Conservation (phyloP, 768 basidiomycete genomes). For the Trametes sanguinea region DNA sequence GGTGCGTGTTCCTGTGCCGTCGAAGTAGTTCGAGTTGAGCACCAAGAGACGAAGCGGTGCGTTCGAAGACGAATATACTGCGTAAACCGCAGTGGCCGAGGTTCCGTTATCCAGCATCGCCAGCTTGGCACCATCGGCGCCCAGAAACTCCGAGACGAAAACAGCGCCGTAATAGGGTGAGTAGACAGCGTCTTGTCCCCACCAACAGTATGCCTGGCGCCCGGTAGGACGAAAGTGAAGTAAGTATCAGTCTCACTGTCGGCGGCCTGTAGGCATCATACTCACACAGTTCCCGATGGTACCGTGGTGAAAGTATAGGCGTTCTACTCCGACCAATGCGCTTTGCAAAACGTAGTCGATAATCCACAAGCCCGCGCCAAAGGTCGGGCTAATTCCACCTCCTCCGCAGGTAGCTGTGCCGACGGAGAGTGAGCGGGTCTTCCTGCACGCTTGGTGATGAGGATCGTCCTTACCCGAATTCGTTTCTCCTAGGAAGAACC, state of each 20-base stretch:
- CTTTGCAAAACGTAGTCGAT: slow-evolving; percentile 43
- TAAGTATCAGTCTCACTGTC: not conserved
- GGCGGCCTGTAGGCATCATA: not conserved
- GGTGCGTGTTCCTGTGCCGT: slow-evolving; percentile 37
- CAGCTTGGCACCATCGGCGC: slow-evolving; percentile 35
- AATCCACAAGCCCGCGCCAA: slow-evolving; percentile 44
- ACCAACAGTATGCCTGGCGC: slow-evolving; percentile 42
- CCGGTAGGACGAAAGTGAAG: not conserved
- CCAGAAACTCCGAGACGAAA: slow-evolving; percentile 42
- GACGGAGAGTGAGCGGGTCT: not conserved
- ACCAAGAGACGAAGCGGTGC: slow-evolving; percentile 35
- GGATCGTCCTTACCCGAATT: slow-evolving; percentile 36
- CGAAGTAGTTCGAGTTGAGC: slow-evolving; percentile 40
- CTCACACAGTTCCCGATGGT: slow-evolving; percentile 42
- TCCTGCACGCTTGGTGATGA: too few relatives aligned
- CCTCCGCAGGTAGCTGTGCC: slow-evolving; percentile 42
- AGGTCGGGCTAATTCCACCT: slow-evolving; percentile 44
- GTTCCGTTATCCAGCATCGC: slow-evolving; percentile 40
- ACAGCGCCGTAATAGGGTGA: slow-evolving; percentile 42
- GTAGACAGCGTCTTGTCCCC: slow-evolving; percentile 37
- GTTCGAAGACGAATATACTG: slow-evolving; percentile 30
- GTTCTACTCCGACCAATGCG: slow-evolving; percentile 38
- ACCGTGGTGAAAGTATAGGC: slow-evolving; percentile 45
- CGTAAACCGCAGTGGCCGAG: slow-evolving; percentile 35
- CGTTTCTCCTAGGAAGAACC: slow-evolving; percentile 42